These are phyloP conservation scores for Leishmania amazonensis DNA, from an alignment of 208 protist species.

Conservation along the genomic window DNA sequence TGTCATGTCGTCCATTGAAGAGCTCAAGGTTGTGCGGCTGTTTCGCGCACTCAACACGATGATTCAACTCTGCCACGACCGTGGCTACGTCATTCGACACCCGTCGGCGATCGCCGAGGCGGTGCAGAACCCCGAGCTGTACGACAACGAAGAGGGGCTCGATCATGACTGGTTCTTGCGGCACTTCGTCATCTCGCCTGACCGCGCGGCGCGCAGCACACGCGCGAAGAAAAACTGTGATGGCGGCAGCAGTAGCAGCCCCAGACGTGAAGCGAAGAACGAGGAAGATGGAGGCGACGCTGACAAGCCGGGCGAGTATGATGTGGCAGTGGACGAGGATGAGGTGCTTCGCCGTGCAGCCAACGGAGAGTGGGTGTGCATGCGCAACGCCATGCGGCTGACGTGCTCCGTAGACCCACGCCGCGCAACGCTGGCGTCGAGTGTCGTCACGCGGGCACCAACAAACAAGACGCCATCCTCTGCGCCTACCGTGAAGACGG, in stretches of 20 bases:
- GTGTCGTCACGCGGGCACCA: neutral
- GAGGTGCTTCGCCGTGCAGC: conserved; percentile 33
- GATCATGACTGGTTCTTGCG: conserved; percentile 75
- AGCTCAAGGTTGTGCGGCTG: conserved; percentile 70
- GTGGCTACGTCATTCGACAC: conserved; percentile 77
- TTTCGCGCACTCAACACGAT: conserved; percentile 85
- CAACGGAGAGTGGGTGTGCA: conserved; percentile 46
- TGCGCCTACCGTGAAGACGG: conserved; percentile 10
- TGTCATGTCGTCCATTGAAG: conserved; percentile 71
- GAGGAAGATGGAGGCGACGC: conserved; percentile 23
- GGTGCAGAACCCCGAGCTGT: conserved; percentile 38
- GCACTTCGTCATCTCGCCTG: conserved; percentile 56
- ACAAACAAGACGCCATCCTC: neutral
- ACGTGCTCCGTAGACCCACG: conserved; percentile 33
- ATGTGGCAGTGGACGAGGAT: conserved; percentile 22
- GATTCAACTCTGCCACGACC: conserved; percentile 77
- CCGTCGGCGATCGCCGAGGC: conserved; percentile 68
- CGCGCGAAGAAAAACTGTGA: conserved; percentile 8
- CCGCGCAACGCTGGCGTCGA: neutral
- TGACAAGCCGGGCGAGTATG: conserved; percentile 7
- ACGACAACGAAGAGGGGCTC: conserved; percentile 48
- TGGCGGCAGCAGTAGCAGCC: neutral
- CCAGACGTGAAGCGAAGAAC: conserved; percentile 3
- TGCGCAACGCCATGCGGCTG: conserved; percentile 70
- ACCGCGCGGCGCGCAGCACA: conserved; percentile 22